Percentiles rank a stretch among this genome's conserved stretches.
phyloP scores from a whole-genome alignment of 495 filamentous ascomycete genomes.

The Rhypophila decipiens region DNA sequence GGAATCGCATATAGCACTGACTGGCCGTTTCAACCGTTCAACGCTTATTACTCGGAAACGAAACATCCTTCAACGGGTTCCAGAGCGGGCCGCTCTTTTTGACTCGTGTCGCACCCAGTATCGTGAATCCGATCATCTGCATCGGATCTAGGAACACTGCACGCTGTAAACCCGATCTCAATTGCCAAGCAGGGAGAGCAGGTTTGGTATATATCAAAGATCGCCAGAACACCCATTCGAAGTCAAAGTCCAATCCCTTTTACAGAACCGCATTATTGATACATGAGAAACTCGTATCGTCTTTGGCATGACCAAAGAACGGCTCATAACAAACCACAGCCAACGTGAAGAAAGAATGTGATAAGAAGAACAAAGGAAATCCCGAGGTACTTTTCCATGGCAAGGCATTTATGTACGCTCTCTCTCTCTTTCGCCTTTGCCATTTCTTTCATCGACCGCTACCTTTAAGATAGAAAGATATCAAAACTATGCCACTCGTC shows the following conservation, averaged over 20 bases:
- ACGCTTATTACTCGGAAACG: too few relatives aligned
- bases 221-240: too few relatives aligned
- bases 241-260: background rate
- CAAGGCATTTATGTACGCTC: slow-evolving; percentile 7
- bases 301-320: background rate
- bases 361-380: background rate
- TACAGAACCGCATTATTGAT: slow-evolving; percentile 5
- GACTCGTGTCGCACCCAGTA: too few relatives aligned
- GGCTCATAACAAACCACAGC: background rate
- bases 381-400: slow-evolving; percentile 6
- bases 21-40: too few relatives aligned
- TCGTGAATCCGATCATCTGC: too few relatives aligned
- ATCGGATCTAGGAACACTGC: too few relatives aligned
- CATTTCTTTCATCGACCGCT: background rate
- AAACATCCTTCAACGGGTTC: too few relatives aligned
- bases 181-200: too few relatives aligned
- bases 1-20: too few relatives aligned
- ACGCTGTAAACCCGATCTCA: too few relatives aligned
- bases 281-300: slow-evolving; percentile 5
- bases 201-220: too few relatives aligned
- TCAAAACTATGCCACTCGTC: background rate
- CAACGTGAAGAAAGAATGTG: background rate
- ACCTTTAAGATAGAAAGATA: background rate
- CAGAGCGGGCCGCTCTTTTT: too few relatives aligned
- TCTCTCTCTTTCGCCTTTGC: background rate